Percentiles rank a stretch among this genome's conserved stretches.
Conservation (phyloP, 108 stramenopile species). For the Nitzschia sp. region DNA sequence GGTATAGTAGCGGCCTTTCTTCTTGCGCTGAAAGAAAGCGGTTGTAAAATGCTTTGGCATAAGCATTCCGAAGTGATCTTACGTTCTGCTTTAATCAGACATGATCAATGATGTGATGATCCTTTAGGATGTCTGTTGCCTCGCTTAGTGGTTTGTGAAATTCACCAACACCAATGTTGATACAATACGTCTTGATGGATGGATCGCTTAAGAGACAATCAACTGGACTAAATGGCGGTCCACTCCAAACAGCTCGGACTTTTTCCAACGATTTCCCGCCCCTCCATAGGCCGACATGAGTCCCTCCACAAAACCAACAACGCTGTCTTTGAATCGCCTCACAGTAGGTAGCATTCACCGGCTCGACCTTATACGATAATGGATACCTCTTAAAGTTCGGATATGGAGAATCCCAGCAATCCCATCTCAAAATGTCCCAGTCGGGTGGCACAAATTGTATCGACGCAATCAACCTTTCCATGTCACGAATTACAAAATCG, state of each 20-base stretch:
- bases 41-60: too few species aligned
- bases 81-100: too few species aligned
- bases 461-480: neutral
- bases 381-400: neutral
- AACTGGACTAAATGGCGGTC: neutral
- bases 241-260: neutral
- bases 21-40: too few species aligned
- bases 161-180: neutral
- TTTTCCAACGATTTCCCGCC: neutral
- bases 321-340: neutral
- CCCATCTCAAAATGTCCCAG: constrained; percentile 4
- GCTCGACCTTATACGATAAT: neutral
- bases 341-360: neutral
- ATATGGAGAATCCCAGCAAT: neutral
- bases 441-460: neutral
- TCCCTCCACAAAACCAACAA: neutral
- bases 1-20: too few species aligned
- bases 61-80: too few species aligned
- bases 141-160: neutral
- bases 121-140: neutral
- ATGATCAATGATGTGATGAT: too few species aligned
- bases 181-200: constrained; percentile 1
- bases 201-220: neutral
- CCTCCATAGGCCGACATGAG: constrained; percentile 1
- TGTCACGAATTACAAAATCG: constrained; percentile 7